phyloP scores from a whole-genome alignment of 2,329 filamentous ascomycete genomes.

The Diaporthe ampelina region DNA sequence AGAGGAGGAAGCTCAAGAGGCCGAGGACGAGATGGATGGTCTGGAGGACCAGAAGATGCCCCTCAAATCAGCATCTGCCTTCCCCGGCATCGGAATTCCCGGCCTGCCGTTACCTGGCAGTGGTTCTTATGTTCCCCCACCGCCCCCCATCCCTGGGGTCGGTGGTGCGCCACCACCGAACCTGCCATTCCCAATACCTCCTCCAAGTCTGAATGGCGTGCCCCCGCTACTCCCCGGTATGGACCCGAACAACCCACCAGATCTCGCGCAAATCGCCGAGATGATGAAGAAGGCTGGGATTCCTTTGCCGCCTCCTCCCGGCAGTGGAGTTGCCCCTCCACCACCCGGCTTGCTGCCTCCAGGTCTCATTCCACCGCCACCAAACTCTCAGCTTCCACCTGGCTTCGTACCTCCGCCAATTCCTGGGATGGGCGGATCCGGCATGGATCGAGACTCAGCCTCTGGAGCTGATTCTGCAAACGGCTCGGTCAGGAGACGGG shows the following conservation, averaged over 20 bases:
- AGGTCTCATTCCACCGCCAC: slow-evolving; percentile 63
- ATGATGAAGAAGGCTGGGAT: slow-evolving; percentile 76
- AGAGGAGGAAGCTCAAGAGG: slow-evolving; percentile 93
- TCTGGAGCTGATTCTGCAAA: slow-evolving; percentile 49
- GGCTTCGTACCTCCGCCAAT: slow-evolving; percentile 59
- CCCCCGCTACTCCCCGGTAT: slow-evolving; percentile 64
- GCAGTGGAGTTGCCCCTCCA: slow-evolving; percentile 51
- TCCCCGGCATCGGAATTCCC: slow-evolving; percentile 67
- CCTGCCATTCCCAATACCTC: slow-evolving; percentile 68
- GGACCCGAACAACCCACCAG: slow-evolving; percentile 71
- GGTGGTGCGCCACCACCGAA: slow-evolving; percentile 59
- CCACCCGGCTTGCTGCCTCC: slow-evolving; percentile 63
- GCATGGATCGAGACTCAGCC: slow-evolving; percentile 13
- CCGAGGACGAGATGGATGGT: slow-evolving; percentile 93
- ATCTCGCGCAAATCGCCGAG: slow-evolving; percentile 72
- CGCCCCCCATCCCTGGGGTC: slow-evolving; percentile 66
- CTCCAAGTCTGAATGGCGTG: slow-evolving; percentile 55
- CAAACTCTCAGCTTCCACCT: slow-evolving; percentile 44
- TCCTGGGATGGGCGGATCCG: slow-evolving; percentile 46
- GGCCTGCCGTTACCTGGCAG: slow-evolving; percentile 65
- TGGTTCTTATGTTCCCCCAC: slow-evolving; percentile 49
- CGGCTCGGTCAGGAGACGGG: slow-evolving; percentile 68
- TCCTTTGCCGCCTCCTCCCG: slow-evolving; percentile 67
- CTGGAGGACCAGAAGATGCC: slow-evolving; percentile 92
- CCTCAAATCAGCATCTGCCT: slow-evolving; percentile 65